phyloP scores from a whole-genome alignment of 805 yeast species.

The Kazachstania viticola region DNA sequence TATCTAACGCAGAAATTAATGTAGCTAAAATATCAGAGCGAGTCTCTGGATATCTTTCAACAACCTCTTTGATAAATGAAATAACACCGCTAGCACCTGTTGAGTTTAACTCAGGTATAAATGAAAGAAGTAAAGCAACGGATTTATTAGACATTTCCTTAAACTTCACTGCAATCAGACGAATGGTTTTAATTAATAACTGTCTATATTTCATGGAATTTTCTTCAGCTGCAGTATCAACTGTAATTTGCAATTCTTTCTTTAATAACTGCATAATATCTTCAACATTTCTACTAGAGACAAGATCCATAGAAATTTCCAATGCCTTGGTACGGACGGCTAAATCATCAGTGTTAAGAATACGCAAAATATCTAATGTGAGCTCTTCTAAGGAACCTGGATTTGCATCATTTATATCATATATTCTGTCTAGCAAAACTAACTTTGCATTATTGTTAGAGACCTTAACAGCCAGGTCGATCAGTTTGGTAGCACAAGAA shows the following conservation, averaged over 20 bases:
- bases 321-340: conserved; percentile 87
- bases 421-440: conserved; percentile 78
- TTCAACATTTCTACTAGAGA: conserved; percentile 81
- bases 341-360: conserved; percentile 76
- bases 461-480: conserved; percentile 82
- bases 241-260: conserved; percentile 74
- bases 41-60: conserved; percentile 79
- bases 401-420: conserved; percentile 56
- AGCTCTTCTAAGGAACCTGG: conserved; percentile 80
- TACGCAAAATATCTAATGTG: conserved; percentile 75
- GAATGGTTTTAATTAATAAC: conserved; percentile 76
- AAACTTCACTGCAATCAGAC: conserved; percentile 76
- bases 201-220: conserved; percentile 80
- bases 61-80: conserved; percentile 85
- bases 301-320: conserved; percentile 68
- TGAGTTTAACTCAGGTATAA: conserved; percentile 74
- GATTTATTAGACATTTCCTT: conserved; percentile 87
- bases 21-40: conserved; percentile 53
- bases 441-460: conserved; percentile 93
- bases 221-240: conserved; percentile 57
- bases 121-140: conserved; percentile 77
- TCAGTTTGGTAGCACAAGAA: conserved; percentile 74
- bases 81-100: conserved; percentile 83
- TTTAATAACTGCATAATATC: conserved; percentile 85
- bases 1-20: conserved; percentile 49